These are phyloP conservation scores for Acephala macrosclerotiorum DNA, from an alignment of 2,329 filamentous ascomycete genomes.

Conservation along the genomic window DNA sequence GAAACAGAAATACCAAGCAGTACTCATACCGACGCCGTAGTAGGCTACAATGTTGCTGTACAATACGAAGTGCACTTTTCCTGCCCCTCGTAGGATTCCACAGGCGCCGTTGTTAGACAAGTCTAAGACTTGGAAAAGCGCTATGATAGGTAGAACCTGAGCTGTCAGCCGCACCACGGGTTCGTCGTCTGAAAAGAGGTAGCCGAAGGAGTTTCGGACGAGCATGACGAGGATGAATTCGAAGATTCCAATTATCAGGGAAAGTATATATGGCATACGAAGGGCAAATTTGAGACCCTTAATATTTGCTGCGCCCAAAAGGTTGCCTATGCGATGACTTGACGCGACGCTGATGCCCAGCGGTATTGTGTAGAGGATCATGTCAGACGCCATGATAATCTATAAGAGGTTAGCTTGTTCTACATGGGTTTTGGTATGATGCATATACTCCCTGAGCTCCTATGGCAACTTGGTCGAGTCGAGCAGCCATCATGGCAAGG, in stretches of 20 bases:
- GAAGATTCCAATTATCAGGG: constrained; percentile 68
- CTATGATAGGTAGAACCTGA: constrained; percentile 80
- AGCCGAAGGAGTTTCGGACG: constrained; percentile 73
- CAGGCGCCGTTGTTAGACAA: constrained; percentile 78
- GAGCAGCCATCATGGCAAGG: constrained; percentile 76
- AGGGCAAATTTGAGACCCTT: constrained; percentile 72
- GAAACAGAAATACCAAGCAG: constrained; percentile 35
- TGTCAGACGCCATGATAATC: constrained; percentile 86
- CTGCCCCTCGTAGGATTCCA: constrained; percentile 82
- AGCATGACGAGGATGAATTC: constrained; percentile 74
- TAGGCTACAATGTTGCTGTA: constrained; percentile 86
- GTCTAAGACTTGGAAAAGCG: constrained; percentile 89
- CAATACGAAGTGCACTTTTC: constrained; percentile 86
- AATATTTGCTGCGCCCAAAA: constrained; percentile 71
- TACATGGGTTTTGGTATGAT: constrained; percentile 58
- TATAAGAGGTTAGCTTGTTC: constrained; percentile 81
- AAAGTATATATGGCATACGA: constrained; percentile 75
- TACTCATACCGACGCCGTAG: constrained; percentile 80
- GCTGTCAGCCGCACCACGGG: constrained; percentile 74
- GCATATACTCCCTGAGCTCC: constrained; percentile 85
- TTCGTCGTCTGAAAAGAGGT: constrained; percentile 79
- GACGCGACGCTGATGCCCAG: constrained; percentile 84
- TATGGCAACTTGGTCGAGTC: constrained; percentile 78
- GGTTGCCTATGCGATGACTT: constrained; percentile 77
- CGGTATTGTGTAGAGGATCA: constrained; percentile 77